Conservation (phyloP, 1,284 basidiomycete genomes). For the Cystobasidiaceae sp. region DNA sequence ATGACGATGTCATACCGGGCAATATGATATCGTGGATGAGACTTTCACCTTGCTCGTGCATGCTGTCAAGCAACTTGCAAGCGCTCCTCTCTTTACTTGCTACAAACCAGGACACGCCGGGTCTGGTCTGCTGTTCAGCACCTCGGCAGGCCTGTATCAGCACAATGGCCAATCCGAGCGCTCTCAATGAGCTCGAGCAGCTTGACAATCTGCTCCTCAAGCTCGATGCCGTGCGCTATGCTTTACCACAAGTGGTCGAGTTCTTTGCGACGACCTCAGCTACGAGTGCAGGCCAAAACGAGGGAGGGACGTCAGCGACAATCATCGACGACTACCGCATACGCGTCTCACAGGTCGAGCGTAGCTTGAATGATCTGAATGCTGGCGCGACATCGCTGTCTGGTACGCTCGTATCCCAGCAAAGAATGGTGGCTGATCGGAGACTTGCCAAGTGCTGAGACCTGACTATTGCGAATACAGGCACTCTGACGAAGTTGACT, state of each 20-base stretch:
- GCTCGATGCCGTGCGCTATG: conserved; percentile 27
- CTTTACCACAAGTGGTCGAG: conserved; percentile 19
- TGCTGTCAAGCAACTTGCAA: too few relatives aligned
- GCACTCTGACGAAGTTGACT: background rate
- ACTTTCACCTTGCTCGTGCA: too few relatives aligned
- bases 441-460: too few relatives aligned
- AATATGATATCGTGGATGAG: too few relatives aligned
- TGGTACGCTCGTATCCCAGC: background rate
- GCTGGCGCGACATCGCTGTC: background rate
- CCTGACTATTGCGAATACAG: background rate
- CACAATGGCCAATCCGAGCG: background rate
- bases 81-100: too few relatives aligned
- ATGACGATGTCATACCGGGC: too few relatives aligned
- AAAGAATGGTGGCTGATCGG: background rate
- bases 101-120: too few relatives aligned
- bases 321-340: conserved; percentile 10
- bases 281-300: background rate
- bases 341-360: background rate
- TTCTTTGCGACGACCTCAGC: background rate
- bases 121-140: too few relatives aligned
- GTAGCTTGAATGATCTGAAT: conserved; percentile 4
- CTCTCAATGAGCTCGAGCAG: conserved; percentile 17
- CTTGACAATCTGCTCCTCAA: conserved; percentile 22
- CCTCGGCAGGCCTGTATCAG: too few relatives aligned
- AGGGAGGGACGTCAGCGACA: background rate